Base-by-base conservation (phyloP, 192 early-diverging fungal species). In the Coemansia sp. region DNA sequence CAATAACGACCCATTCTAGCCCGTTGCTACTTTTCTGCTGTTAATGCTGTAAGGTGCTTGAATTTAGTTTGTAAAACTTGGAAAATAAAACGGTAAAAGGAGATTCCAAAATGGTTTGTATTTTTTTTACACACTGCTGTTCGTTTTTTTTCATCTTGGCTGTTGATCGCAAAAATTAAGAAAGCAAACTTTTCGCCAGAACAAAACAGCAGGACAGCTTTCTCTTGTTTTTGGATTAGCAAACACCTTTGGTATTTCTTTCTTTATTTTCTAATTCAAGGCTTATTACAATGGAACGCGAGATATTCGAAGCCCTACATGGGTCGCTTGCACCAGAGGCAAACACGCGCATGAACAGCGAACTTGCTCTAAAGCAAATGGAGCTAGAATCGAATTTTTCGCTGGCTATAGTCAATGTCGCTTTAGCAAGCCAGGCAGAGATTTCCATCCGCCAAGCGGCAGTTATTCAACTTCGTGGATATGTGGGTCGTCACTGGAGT, bases 401-500 rank as follows among this genome's bases (percentile, higher is more conserved):
- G 35, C 70, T 89, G 60, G 91, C 88, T 56, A 81, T 92, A 41
- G 82, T 88, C 18, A 85, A 85, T 57, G 84, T 95, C 23, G 84
- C 88, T 0, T 48, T 91, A 8, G 81, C 90, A 16, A 79, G 85
- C 48, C 88, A 90, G 66, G 84, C 85, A 34, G 75, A 80, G 16
- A 66, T 88, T 58, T 78, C 90, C 16, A 84, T 90, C 52, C 87
- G 91, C 66, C 92, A 92, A 73, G 86, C 88, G 64, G 87, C 89
- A 51, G 72, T 88, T 56, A 68, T 94, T 9, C 82, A 90, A 49
- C 74, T 96, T 24, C 92, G 91, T 71, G 87, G 85, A 18, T 95
- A 92, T 66, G 75, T 93, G 21, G 83, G 85, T 60, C 85, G 84
- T 20, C 91, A 94, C 73, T 96, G 94, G 94, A 78, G 69, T 55